These are phyloP conservation scores for Nakaseomyces bracarensis DNA, from an alignment of 1,139 yeast species.

Conservation along the genomic window DNA sequence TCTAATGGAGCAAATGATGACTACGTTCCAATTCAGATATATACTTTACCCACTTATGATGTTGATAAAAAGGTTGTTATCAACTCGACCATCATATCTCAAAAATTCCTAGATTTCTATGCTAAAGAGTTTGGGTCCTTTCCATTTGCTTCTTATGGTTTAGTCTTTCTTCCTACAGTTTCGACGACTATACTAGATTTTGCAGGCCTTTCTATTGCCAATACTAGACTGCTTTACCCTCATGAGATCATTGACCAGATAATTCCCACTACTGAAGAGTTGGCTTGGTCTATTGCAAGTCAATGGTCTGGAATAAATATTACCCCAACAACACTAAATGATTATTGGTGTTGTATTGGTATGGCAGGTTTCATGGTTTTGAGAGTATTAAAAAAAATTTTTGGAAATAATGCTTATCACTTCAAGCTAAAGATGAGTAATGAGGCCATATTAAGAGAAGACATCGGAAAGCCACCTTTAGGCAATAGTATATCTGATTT, in stretches of 20 bases:
- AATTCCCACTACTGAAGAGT: slow-evolving; percentile 55
- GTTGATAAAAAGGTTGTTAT: slow-evolving; percentile 46
- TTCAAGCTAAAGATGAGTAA: slow-evolving; percentile 58
- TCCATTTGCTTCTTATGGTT: slow-evolving; percentile 75
- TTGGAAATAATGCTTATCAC: slow-evolving; percentile 80
- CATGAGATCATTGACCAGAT: slow-evolving; percentile 74
- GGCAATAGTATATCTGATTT: slow-evolving; percentile 52
- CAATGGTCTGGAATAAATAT: slow-evolving; percentile 96
- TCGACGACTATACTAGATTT: slow-evolving; percentile 49
- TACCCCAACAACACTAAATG: slow-evolving; percentile 70
- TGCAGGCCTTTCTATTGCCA: slow-evolving; percentile 71
- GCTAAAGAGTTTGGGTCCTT: slow-evolving; percentile 88
- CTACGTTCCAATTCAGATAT: slow-evolving; percentile 38
- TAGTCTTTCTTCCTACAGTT: slow-evolving; percentile 64
- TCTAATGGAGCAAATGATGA: slow-evolving; percentile 34
- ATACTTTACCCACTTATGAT: slow-evolving; percentile 26
- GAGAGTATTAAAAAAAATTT: slow-evolving; percentile 56
- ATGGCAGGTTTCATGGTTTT: slow-evolving; percentile 77
- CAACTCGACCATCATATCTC: slow-evolving; percentile 69
- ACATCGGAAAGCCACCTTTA: slow-evolving; percentile 74
- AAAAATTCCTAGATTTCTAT: slow-evolving; percentile 72
- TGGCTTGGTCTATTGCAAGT: slow-evolving; percentile 65
- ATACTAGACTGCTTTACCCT: slow-evolving; percentile 62
- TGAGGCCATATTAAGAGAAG: slow-evolving; percentile 61
- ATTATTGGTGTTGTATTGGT: slow-evolving; percentile 89